These are phyloP conservation scores for Podochytrium sp. DNA, from an alignment of 192 early-diverging fungal species.

Conservation along the genomic window DNA sequence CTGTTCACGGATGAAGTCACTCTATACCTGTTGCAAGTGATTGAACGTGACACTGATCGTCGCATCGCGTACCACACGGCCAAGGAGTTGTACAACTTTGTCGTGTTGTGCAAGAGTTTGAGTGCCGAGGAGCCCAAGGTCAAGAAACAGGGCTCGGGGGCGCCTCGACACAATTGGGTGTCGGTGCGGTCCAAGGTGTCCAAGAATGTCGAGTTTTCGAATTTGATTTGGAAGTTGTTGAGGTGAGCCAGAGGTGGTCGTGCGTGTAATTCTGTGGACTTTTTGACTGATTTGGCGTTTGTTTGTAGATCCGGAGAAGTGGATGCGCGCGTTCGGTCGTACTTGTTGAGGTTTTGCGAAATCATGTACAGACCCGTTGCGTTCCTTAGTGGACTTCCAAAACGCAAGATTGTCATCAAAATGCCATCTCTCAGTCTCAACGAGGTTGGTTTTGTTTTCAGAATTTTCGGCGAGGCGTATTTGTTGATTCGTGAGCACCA, in stretches of 20 bases:
- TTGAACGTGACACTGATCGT: slow-evolving; percentile 66
- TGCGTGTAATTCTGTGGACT: not conserved
- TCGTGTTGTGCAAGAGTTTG: slow-evolving; percentile 6
- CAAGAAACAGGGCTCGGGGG: not conserved
- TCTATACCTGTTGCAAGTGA: slow-evolving; percentile 62
- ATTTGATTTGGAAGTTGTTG: slow-evolving; percentile 4
- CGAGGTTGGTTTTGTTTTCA: slow-evolving; percentile 4
- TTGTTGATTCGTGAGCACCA: too few relatives aligned
- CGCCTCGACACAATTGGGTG: not conserved
- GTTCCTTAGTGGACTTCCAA: not conserved
- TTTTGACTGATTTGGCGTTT: not conserved
- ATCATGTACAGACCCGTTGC: slow-evolving; percentile 63
- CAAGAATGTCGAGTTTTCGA: not conserved
- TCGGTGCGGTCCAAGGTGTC: not conserved
- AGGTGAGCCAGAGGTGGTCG: not conserved
- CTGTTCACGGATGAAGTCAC: slow-evolving; percentile 47
- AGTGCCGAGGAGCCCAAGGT: not conserved
- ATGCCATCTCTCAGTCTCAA: slow-evolving; percentile 30
- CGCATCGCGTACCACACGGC: slow-evolving; percentile 63
- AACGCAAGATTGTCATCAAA: slow-evolving; percentile 59
- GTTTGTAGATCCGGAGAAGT: slow-evolving; percentile 18
- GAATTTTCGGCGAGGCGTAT: not conserved
- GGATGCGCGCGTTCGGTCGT: slow-evolving; percentile 61
- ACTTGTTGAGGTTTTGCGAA: slow-evolving; percentile 67
- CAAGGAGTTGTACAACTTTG: slow-evolving; percentile 34